Evolutionary conservation across 2,329 filamentous ascomycete genomes (phyloP).

Genomic region (Paraphoma sp.): DNA sequence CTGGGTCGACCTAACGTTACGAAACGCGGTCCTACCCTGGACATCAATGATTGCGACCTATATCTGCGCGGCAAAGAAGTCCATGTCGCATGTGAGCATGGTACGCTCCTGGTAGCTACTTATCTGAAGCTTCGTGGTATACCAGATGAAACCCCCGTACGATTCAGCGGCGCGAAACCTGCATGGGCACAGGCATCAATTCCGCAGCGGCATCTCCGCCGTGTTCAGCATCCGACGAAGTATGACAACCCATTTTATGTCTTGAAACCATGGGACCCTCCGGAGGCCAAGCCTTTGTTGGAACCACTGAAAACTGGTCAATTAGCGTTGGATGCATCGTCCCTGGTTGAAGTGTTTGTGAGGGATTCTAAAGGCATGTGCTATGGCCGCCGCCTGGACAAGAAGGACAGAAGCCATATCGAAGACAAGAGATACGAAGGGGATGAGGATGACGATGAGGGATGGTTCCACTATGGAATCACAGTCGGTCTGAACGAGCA

Average conservation of each 20-base stretch:
- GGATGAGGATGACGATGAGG: background rate
- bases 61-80: conserved; percentile 19
- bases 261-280: background rate
- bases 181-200: conserved; percentile 16
- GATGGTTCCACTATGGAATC: background rate
- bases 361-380: background rate
- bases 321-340: background rate
- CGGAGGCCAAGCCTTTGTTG: background rate
- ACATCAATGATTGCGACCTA: conserved; percentile 22
- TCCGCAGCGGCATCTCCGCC: conserved; percentile 1
- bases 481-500: background rate
- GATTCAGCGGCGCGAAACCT: conserved; percentile 23
- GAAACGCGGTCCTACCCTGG: conserved; percentile 2
- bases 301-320: background rate
- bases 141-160: conserved; percentile 18
- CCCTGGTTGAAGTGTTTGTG: background rate
- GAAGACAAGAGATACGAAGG: no score
- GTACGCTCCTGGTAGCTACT: conserved; percentile 16
- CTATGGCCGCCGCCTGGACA: background rate
- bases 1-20: conserved; percentile 10
- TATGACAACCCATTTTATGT: background rate
- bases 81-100: conserved; percentile 21
- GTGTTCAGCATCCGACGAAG: background rate
- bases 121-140: conserved; percentile 24
- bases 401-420: no score